A percentile compares a stretch with the other conserved stretches of the same genome.
Conservation (phyloP, 805 yeast genomes). For the Lachancea kluyveri region DNA sequence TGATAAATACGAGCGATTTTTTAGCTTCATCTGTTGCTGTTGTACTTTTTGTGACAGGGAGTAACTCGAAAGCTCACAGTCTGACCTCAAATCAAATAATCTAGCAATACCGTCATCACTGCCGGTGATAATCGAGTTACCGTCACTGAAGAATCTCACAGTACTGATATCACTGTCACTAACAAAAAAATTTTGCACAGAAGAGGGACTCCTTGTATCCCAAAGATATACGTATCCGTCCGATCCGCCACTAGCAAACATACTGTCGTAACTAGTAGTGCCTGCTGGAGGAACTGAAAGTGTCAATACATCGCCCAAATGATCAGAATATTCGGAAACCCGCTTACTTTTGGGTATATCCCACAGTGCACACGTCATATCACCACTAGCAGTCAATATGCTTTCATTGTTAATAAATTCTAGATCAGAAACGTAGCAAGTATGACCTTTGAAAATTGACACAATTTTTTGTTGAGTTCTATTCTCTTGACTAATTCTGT, state of each 20-base stretch:
- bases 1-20: slow-evolving; percentile 20
- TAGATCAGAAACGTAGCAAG: slow-evolving; percentile 73
- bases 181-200: slow-evolving; percentile 46
- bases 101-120: slow-evolving; percentile 71
- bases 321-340: slow-evolving; percentile 53
- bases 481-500: slow-evolving; percentile 37
- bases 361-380: slow-evolving; percentile 75
- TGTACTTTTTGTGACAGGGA: slow-evolving; percentile 22
- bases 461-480: slow-evolving; percentile 38
- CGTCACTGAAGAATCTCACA: slow-evolving; percentile 61
- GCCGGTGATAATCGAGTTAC: slow-evolving; percentile 65
- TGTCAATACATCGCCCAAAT: slow-evolving; percentile 64
- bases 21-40: slow-evolving; percentile 4
- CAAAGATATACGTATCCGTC: slow-evolving; percentile 64
- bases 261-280: slow-evolving; percentile 17
- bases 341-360: slow-evolving; percentile 58
- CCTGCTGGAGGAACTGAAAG: slow-evolving; percentile 32
- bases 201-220: slow-evolving; percentile 50
- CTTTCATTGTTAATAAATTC: slow-evolving; percentile 54
- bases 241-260: slow-evolving; percentile 59
- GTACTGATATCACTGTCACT: slow-evolving; percentile 61
- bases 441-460: slow-evolving; percentile 68
- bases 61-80: slow-evolving; percentile 57
- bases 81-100: slow-evolving; percentile 71
- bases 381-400: slow-evolving; percentile 73